A percentile compares a stretch with the other conserved stretches of the same genome.
Evolutionary conservation across 148 eudicot species (phyloP).

Genomic region (Amaranthus hypochondriacus): DNA sequence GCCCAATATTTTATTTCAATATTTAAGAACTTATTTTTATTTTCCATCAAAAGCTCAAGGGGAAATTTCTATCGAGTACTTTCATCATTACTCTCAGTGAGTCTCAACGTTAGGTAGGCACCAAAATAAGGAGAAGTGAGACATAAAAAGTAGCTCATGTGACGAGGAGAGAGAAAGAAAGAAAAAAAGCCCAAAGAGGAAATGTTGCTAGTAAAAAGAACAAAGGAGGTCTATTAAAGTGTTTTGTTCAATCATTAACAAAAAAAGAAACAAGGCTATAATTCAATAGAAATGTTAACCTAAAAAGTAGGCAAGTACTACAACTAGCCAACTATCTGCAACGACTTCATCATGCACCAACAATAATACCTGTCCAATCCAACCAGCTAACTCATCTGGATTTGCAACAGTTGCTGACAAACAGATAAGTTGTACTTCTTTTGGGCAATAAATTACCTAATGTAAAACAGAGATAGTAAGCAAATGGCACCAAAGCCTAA

Average conservation of each 20-base stretch:
- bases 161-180: no score
- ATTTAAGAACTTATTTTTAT: no score
- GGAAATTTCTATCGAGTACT: no score
- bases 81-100: no score
- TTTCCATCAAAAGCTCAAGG: no score
- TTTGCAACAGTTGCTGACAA: constrained; percentile 98
- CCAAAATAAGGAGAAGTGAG: no score
- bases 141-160: no score
- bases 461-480: constrained; percentile 12
- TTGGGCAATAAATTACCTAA: constrained; percentile 95
- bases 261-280: neutral
- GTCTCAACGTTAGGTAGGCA: no score
- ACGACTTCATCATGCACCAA: constrained; percentile 2
- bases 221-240: no score
- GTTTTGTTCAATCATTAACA: neutral
- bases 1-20: no score
- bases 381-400: constrained; percentile 97
- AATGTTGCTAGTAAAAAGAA: no score
- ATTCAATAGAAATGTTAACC: neutral
- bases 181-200: no score
- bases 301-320: neutral
- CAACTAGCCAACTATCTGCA: neutral
- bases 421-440: constrained; percentile 97
- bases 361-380: constrained; percentile 81
- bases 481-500: neutral